A percentile compares a stretch with the other conserved stretches of the same genome.
Evolutionary conservation across 139 green algal genomes (phyloP).

Genomic region (Eudorina sp.): DNA sequence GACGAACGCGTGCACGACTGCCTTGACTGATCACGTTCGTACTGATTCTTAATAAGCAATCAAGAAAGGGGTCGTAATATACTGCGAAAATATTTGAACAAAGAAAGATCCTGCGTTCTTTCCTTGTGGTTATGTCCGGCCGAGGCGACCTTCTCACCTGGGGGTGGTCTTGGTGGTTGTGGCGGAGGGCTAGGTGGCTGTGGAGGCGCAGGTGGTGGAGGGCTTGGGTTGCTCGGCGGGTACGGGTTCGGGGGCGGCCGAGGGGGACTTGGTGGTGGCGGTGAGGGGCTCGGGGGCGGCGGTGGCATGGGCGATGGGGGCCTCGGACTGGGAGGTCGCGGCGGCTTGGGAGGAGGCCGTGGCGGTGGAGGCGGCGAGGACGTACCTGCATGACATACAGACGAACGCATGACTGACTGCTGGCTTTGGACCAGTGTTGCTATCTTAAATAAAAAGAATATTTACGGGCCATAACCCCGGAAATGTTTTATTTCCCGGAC

Average conservation of each 20-base stretch:
- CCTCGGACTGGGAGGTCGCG: background rate
- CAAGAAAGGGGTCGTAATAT: too few relatives aligned
- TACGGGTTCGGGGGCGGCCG: background rate
- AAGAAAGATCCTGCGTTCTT: background rate
- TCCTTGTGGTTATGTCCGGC: too few relatives aligned
- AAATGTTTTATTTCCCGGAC: too few relatives aligned
- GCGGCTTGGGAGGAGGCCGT: background rate
- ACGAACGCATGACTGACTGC: background rate
- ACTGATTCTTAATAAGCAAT: too few relatives aligned
- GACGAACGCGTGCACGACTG: too few relatives aligned
- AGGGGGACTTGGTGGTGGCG: background rate
- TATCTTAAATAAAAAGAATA: too few relatives aligned
- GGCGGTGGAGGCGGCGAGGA: background rate
- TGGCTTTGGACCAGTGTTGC: background rate
- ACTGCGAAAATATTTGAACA: too few relatives aligned
- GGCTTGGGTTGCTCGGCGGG: background rate
- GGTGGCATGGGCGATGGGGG: background rate
- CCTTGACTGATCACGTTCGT: too few relatives aligned
- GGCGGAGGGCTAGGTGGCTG: background rate
- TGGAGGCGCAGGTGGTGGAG: background rate
- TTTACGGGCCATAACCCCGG: too few relatives aligned
- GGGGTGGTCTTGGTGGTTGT: background rate
- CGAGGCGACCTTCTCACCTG: too few relatives aligned
- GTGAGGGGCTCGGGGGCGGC: background rate
- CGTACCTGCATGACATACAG: background rate